Evolutionary conservation across 2,329 filamentous ascomycete genomes (phyloP).

Genomic region (Fusarium goolgardi): DNA sequence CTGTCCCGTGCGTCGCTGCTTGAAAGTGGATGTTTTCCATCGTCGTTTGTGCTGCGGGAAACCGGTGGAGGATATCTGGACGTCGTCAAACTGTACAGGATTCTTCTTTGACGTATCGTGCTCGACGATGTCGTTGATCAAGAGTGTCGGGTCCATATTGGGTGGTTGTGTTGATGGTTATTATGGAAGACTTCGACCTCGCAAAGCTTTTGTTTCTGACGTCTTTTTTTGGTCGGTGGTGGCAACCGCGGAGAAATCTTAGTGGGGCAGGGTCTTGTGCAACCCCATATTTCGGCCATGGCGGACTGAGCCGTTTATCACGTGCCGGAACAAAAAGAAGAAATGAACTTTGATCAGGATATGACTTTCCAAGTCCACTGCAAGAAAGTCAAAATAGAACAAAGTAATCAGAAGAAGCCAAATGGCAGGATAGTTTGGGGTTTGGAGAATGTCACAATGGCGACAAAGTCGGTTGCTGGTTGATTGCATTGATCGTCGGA

Average conservation of each 20-base stretch:
- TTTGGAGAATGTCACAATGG: neutral
- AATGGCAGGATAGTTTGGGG: too few relatives aligned
- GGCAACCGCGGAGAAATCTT: constrained; percentile 37
- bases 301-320: constrained; percentile 34
- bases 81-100: constrained; percentile 68
- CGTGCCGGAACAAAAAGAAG: constrained; percentile 22
- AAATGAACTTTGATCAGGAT: neutral
- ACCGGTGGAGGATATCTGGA: constrained; percentile 65
- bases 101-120: constrained; percentile 70
- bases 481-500: neutral
- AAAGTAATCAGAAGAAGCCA: too few relatives aligned
- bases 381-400: neutral
- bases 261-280: constrained; percentile 33
- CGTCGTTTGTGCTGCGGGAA: constrained; percentile 93
- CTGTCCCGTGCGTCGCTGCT: constrained; percentile 61
- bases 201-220: constrained; percentile 30
- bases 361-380: neutral
- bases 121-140: constrained; percentile 84
- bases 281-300: constrained; percentile 32
- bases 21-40: constrained; percentile 79
- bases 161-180: constrained; percentile 9
- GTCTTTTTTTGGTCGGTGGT: constrained; percentile 39
- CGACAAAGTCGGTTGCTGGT: neutral
- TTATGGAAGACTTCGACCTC: constrained; percentile 5
- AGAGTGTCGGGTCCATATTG: constrained; percentile 60